Percentiles rank a stretch among this genome's conserved stretches.
Evolutionary conservation across 352 stramenopile species (phyloP).

Genomic region (Globisporangium mamillatum): DNA sequence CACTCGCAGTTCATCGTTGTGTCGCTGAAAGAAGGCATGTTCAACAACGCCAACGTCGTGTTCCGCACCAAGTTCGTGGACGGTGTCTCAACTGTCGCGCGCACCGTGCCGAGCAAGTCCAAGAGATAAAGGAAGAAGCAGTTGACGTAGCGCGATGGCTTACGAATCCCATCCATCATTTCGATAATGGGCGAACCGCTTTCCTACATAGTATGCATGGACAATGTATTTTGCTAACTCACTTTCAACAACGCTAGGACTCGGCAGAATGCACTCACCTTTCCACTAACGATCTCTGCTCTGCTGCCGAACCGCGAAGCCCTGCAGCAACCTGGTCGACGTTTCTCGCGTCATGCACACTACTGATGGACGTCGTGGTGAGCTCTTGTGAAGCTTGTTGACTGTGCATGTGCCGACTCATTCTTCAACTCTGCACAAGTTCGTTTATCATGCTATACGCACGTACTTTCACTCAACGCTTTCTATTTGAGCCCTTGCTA

Average conservation of each 20-base stretch:
- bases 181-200: neutral
- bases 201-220: neutral
- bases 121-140: constrained; percentile 29
- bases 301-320: neutral
- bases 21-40: constrained; percentile 99
- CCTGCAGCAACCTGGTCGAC: constrained; percentile 13
- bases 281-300: neutral
- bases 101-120: constrained; percentile 84
- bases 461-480: too few species aligned
- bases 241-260: neutral
- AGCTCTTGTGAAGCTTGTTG: constrained; percentile 37
- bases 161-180: neutral
- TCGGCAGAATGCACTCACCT: neutral
- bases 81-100: constrained; percentile 97
- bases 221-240: constrained; percentile 11
- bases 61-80: constrained; percentile 99
- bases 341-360: neutral
- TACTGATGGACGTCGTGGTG: constrained; percentile 19
- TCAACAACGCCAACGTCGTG: constrained; percentile 99
- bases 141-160: neutral
- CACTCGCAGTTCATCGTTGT: constrained; percentile 99
- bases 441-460: too few species aligned
- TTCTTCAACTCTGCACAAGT: too few species aligned
- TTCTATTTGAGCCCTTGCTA: constrained; percentile 8
- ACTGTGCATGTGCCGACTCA: too few species aligned